These are phyloP conservation scores for Lactarius trivialis DNA, from an alignment of 768 basidiomycete genomes.

Conservation along the genomic window DNA sequence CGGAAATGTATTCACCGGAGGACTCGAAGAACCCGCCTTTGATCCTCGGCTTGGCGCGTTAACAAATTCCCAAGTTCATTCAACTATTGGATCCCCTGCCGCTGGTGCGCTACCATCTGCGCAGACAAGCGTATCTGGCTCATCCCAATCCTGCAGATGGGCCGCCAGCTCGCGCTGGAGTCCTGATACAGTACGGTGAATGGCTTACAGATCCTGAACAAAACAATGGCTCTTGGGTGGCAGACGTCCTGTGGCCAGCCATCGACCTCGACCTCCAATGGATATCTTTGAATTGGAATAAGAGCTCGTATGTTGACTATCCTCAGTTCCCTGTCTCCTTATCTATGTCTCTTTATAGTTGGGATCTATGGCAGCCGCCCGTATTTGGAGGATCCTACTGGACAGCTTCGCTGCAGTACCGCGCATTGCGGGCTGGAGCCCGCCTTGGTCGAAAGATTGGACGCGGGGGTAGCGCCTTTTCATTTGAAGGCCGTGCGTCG, in stretches of 20 bases:
- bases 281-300: conserved; percentile 12
- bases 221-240: not conserved
- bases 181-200: conserved; percentile 12
- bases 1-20: conserved; percentile 10
- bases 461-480: not conserved
- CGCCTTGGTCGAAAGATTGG: conserved; percentile 14
- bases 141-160: not conserved
- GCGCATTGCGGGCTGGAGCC: conserved; percentile 7
- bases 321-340: not conserved
- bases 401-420: conserved; percentile 17
- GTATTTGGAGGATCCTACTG: conserved; percentile 16
- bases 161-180: conserved; percentile 4
- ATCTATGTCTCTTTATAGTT: not conserved
- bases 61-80: not conserved
- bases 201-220: conserved; percentile 14
- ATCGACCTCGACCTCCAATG: conserved; percentile 16
- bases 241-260: conserved; percentile 6
- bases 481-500: conserved; percentile 1
- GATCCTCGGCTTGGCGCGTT: not conserved
- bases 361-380: conserved; percentile 9
- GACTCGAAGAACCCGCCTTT: conserved; percentile 11
- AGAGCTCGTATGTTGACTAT: conserved; percentile 10
- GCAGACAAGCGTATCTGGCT: too few relatives aligned
- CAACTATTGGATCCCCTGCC: not conserved
- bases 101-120: not conserved